Percentiles rank a stretch among this genome's conserved stretches.
These are phyloP conservation scores for Gentiana straminea DNA, from an alignment of 257 asterid species.

Conservation along the genomic window DNA sequence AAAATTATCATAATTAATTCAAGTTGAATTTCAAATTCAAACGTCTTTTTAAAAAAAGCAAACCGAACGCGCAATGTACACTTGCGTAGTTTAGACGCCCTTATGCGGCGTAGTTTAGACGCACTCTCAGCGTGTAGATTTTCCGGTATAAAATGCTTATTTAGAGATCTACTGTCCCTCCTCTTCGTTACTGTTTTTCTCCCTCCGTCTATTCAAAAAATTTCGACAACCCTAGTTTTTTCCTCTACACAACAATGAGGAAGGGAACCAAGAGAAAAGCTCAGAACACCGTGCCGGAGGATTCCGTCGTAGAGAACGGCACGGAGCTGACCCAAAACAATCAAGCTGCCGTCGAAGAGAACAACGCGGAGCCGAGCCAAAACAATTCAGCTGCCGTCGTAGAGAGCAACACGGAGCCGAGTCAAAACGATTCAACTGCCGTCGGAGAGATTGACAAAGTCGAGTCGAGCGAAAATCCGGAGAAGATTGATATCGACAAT, in stretches of 20 bases:
- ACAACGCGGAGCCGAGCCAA: conserved; percentile 4
- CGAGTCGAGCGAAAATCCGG: conserved; percentile 1
- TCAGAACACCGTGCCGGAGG: conserved; percentile 1
- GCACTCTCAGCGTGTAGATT: conserved; percentile 11
- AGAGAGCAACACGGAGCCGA: conserved; percentile 8
- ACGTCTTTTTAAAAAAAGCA: too few relatives aligned
- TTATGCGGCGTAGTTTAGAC: not conserved
- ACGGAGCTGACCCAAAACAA: conserved; percentile 11
- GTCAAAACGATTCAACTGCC: conserved; percentile 14
- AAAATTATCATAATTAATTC: too few relatives aligned
- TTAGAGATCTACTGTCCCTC: conserved; percentile 2
- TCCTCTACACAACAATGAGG: conserved; percentile 25
- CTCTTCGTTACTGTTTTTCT: conserved; percentile 9
- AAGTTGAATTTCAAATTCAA: too few relatives aligned
- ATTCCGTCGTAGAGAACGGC: conserved; percentile 7
- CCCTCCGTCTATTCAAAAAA: conserved; percentile 9
- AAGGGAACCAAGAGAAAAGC: conserved; percentile 62
- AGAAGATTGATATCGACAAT: conserved; percentile 7
- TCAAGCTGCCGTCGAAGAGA: conserved; percentile 16
- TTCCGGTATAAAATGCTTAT: not conserved
- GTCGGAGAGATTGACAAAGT: conserved; percentile 9
- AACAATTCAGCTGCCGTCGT: not conserved
- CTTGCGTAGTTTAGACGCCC: too few relatives aligned
- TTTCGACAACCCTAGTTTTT: conserved; percentile 14
- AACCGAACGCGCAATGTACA: too few relatives aligned